These are phyloP conservation scores for Suillus lakei DNA, from an alignment of 768 basidiomycete genomes.

Conservation along the genomic window DNA sequence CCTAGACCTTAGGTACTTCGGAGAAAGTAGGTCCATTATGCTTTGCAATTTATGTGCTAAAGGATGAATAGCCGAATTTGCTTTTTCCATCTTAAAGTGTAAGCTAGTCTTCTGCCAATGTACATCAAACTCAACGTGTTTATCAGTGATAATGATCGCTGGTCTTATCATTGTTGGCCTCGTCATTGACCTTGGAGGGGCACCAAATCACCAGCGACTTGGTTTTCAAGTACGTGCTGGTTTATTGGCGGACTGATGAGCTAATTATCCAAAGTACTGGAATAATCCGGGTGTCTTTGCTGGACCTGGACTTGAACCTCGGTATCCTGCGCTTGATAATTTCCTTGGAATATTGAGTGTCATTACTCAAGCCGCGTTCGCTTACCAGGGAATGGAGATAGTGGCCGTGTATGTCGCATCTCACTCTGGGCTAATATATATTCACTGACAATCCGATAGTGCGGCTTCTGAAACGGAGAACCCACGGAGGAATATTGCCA, in stretches of 20 bases:
- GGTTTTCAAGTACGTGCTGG: slow-evolving; percentile 61
- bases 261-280: slow-evolving; percentile 42
- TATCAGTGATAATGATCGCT: slow-evolving; percentile 58
- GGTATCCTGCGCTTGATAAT: slow-evolving; percentile 7
- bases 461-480: slow-evolving; percentile 80
- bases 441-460: slow-evolving; percentile 31
- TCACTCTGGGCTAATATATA: slow-evolving; percentile 11
- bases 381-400: slow-evolving; percentile 58
- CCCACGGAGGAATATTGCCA: slow-evolving; percentile 78
- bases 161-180: slow-evolving; percentile 67
- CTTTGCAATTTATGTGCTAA: neutral
- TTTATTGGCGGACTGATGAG: neutral
- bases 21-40: slow-evolving; percentile 53
- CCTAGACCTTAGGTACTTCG: slow-evolving; percentile 52
- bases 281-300: slow-evolving; percentile 54
- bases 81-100: slow-evolving; percentile 71
- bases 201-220: slow-evolving; percentile 47
- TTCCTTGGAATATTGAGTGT: slow-evolving; percentile 48
- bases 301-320: slow-evolving; percentile 8
- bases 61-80: slow-evolving; percentile 57
- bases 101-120: neutral
- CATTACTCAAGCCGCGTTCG: slow-evolving; percentile 58
- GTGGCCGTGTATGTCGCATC: slow-evolving; percentile 32
- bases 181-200: slow-evolving; percentile 80
- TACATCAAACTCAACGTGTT: neutral